These are phyloP conservation scores for Cytospora schulzeri DNA, from an alignment of 2,329 filamentous ascomycete genomes.

Conservation along the genomic window DNA sequence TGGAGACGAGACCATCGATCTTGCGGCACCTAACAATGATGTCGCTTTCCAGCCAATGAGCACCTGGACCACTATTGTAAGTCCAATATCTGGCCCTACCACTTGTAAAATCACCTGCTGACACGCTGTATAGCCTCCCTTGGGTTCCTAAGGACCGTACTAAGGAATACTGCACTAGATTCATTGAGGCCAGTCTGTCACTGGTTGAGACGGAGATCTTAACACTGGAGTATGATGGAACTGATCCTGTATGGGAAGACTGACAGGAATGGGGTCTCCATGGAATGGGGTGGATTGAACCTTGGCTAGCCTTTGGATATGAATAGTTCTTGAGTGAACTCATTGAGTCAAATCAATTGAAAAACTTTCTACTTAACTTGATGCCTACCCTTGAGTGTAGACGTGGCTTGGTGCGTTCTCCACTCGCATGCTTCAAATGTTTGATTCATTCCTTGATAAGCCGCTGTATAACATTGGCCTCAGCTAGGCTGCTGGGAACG, in stretches of 20 bases:
- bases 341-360: background rate
- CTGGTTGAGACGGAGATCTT: background rate
- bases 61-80: background rate
- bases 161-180: fast-evolving
- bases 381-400: background rate
- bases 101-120: background rate
- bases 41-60: background rate
- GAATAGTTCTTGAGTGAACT: background rate
- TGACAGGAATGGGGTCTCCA: background rate
- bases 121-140: background rate
- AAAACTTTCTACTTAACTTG: background rate
- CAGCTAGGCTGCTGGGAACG: no score
- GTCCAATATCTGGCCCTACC: background rate
- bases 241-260: background rate
- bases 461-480: no score
- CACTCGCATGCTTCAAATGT: background rate
- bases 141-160: background rate
- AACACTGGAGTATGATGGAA: background rate
- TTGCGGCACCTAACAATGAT: background rate
- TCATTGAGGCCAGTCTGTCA: background rate
- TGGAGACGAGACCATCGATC: background rate
- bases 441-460: no score
- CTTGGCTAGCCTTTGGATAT: background rate
- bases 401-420: background rate
- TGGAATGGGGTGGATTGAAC: background rate